Evolutionary conservation across 495 filamentous ascomycete genomes (phyloP).

Genomic region (Podospora didyma): DNA sequence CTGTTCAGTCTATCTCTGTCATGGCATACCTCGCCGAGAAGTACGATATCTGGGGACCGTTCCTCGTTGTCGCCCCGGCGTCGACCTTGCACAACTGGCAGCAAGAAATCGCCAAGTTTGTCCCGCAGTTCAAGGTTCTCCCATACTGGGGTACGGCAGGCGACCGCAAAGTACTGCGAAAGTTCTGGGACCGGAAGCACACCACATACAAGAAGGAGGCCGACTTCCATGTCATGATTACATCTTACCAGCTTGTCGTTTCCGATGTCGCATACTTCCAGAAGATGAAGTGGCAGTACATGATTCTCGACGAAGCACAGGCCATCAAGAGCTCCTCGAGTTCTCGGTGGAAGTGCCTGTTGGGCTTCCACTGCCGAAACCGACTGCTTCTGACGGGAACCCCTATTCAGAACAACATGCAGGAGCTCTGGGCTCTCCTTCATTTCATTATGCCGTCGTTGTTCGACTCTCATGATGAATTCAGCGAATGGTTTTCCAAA

Average conservation of each 20-base stretch:
- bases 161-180: slow-evolving; percentile 92
- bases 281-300: slow-evolving; percentile 99
- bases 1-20: slow-evolving; percentile 96
- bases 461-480: slow-evolving; percentile 98
- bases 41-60: slow-evolving; percentile 97
- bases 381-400: slow-evolving; percentile 92
- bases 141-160: slow-evolving; percentile 96
- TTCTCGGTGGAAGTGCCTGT: slow-evolving; percentile 91
- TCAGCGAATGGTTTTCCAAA: slow-evolving; percentile 99
- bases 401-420: slow-evolving; percentile 99
- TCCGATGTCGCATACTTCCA: slow-evolving; percentile 95
- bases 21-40: slow-evolving; percentile 98
- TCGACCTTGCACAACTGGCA: slow-evolving; percentile 99
- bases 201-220: slow-evolving; percentile 91
- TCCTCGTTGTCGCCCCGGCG: slow-evolving; percentile 92
- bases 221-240: slow-evolving; percentile 91
- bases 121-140: slow-evolving; percentile 87
- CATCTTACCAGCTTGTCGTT: slow-evolving; percentile 95
- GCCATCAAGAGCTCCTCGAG: slow-evolving; percentile 98
- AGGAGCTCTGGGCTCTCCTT: slow-evolving; percentile 93
- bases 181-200: slow-evolving; percentile 98
- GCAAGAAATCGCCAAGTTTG: slow-evolving; percentile 92
- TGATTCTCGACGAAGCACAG: slow-evolving; percentile 98
- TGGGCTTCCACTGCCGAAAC: slow-evolving; percentile 94
- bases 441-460: slow-evolving; percentile 99